phyloP scores from a whole-genome alignment of 176 grass and related monocot genomes.

The Zoysia pacifica region DNA sequence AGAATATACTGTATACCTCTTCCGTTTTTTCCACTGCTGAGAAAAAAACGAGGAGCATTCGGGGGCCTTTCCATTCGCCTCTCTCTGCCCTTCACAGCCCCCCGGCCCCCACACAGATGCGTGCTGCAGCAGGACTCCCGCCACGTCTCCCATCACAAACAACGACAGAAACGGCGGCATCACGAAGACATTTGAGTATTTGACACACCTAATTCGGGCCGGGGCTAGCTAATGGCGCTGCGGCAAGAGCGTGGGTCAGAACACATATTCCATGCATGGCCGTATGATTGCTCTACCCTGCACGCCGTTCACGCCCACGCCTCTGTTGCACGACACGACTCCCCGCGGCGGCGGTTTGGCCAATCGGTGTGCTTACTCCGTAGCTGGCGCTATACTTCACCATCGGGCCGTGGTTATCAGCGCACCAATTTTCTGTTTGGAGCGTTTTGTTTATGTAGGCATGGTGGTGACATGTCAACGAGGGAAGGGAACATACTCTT shows the following conservation, averaged over 20 bases:
- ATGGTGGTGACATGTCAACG: conserved; percentile 12
- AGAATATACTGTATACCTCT: too few relatives aligned
- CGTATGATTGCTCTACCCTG: conserved; percentile 14
- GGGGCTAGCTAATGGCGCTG: conserved; percentile 15
- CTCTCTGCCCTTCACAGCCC: neutral
- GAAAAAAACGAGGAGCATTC: neutral
- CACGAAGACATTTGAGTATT: neutral
- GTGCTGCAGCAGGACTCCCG: conserved; percentile 1
- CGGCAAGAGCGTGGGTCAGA: conserved; percentile 12
- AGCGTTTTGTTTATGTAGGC: neutral
- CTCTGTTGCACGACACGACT: neutral
- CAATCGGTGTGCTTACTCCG: neutral
- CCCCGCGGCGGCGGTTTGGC: neutral
- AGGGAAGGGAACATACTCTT: neutral
- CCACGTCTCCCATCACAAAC: conserved; percentile 1
- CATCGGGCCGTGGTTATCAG: neutral
- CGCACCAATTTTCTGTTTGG: neutral
- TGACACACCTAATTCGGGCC: conserved; percentile 19
- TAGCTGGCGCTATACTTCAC: neutral
- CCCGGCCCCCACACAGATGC: neutral
- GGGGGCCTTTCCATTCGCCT: conserved; percentile 1
- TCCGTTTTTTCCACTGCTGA: neutral
- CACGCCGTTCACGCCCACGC: conserved; percentile 16
- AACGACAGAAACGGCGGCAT: conserved; percentile 29
- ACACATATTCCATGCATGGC: neutral